phyloP scores from a whole-genome alignment of 1,284 basidiomycete species.

The Inonotus hispidus region DNA sequence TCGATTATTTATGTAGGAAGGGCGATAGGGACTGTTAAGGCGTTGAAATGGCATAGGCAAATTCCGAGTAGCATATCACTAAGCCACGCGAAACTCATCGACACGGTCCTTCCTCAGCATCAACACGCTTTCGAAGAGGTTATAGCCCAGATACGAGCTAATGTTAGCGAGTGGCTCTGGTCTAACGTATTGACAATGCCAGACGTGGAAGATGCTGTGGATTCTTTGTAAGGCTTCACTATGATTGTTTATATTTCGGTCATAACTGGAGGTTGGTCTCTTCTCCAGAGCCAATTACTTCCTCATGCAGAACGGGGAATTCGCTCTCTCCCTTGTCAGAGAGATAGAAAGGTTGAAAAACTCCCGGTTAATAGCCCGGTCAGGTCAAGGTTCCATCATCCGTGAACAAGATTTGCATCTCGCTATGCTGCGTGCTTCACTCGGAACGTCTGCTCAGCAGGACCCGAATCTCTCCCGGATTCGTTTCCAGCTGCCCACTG shows the following conservation, averaged over 20 bases:
- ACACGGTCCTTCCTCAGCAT: slow-evolving; percentile 65
- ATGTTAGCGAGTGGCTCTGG: slow-evolving; percentile 89
- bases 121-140: slow-evolving; percentile 70
- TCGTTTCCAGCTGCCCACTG: slow-evolving; percentile 69
- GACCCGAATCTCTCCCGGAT: slow-evolving; percentile 68
- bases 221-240: slow-evolving; percentile 53
- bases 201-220: slow-evolving; percentile 74
- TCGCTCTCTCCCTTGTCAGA: slow-evolving; percentile 71
- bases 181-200: slow-evolving; percentile 78
- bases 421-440: slow-evolving; percentile 73
- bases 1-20: slow-evolving; percentile 85
- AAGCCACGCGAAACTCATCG: slow-evolving; percentile 59
- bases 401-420: slow-evolving; percentile 83
- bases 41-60: slow-evolving; percentile 73
- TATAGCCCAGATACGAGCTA: slow-evolving; percentile 64
- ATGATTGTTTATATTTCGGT: slow-evolving; percentile 5
- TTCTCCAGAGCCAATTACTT: slow-evolving; percentile 70
- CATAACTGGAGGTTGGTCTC: slow-evolving; percentile 22
- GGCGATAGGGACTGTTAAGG: slow-evolving; percentile 78
- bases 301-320: slow-evolving; percentile 83
- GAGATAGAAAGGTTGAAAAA: slow-evolving; percentile 78
- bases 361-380: slow-evolving; percentile 63
- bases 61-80: slow-evolving; percentile 61
- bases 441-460: slow-evolving; percentile 80
- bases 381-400: slow-evolving; percentile 67